Evolutionary conservation across 768 basidiomycete genomes (phyloP).

Genomic region (Filobasidium wieringae): DNA sequence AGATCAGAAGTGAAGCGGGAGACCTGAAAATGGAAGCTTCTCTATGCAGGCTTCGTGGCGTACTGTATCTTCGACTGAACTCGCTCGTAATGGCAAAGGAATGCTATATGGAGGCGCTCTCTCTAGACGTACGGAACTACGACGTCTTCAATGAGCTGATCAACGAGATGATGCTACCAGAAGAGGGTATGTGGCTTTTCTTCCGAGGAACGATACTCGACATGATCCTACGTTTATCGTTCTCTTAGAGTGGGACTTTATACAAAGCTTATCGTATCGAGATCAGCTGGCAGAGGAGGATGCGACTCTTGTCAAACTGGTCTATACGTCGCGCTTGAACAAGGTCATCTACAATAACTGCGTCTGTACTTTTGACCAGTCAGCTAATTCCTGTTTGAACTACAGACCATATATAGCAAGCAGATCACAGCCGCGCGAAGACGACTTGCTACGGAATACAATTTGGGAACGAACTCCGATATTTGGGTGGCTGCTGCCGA

Average conservation of each 20-base stretch:
- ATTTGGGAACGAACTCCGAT: constrained; percentile 80
- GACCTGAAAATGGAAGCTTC: constrained; percentile 98
- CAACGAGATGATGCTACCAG: constrained; percentile 86
- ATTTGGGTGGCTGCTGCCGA: constrained; percentile 84
- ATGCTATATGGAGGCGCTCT: constrained; percentile 89
- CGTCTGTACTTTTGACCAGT: background rate
- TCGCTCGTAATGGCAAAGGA: constrained; percentile 82
- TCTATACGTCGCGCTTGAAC: constrained; percentile 80
- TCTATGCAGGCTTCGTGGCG: constrained; percentile 85
- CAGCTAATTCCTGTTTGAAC: background rate
- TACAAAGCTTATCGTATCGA: constrained; percentile 67
- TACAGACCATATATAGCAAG: constrained; percentile 57
- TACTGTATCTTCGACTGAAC: constrained; percentile 87
- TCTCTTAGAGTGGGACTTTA: constrained; percentile 85
- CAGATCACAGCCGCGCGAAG: constrained; percentile 72
- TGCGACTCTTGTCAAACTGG: constrained; percentile 78
- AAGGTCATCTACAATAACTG: constrained; percentile 44
- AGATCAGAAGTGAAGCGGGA: constrained; percentile 71
- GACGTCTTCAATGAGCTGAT: constrained; percentile 86
- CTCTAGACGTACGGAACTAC: constrained; percentile 91
- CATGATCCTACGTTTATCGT: background rate
- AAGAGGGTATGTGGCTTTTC: constrained; percentile 57
- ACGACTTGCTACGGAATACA: constrained; percentile 69
- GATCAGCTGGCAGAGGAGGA: constrained; percentile 70
- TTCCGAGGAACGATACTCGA: background rate